Evolutionary conservation across 805 yeast species (phyloP), one percentile per base, ranked within the genome.

Genomic region (Hanseniaspora meyeri): DNA sequence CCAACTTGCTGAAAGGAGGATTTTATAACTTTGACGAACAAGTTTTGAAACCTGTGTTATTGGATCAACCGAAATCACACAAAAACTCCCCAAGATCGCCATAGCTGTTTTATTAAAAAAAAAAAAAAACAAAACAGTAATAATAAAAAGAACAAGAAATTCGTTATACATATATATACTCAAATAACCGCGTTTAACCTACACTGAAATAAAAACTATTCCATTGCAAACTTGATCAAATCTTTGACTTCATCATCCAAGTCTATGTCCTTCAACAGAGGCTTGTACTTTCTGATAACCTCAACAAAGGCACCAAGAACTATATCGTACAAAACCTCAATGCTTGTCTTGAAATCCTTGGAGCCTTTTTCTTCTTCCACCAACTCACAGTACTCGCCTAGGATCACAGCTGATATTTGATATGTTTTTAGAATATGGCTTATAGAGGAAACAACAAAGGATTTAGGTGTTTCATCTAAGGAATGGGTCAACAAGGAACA

Each of bases 1-100:
- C 58, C 3, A 57, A 61, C 14, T 57, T 65, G 24, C 31, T 57
- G 29, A 51, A 40, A 51, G 59, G 53, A 38, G 59, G 59, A 4
- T 93, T 93, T 68, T 84, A 87, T 20, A 84, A 81, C 62, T 87
- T 93, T 65, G 99, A 93, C 66, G 96, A 93, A 63, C 87, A 87
- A 66, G 93, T 93, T 24, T 74, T 93, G 63, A 90, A 90, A 68
- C 97, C 97, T 0, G 96, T 88, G 0, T 76, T 91, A 54, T 75
- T 90, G 58, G 97, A 91, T 63, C 74, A 57, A 20, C 59, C 59
- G 12, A 57, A 47, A 40, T 16, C 29, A 31, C 32, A 45, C 20
- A 50, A 19, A 45, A 19, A 48, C 20, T 32, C 48, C 10, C 38
- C 55, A 19, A 42, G 49, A 36, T 31, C 47, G 4, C 54, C 47